These are phyloP conservation scores for Nicotiana sylvestris DNA, from an alignment of 257 asterid genomes.

Conservation along the genomic window DNA sequence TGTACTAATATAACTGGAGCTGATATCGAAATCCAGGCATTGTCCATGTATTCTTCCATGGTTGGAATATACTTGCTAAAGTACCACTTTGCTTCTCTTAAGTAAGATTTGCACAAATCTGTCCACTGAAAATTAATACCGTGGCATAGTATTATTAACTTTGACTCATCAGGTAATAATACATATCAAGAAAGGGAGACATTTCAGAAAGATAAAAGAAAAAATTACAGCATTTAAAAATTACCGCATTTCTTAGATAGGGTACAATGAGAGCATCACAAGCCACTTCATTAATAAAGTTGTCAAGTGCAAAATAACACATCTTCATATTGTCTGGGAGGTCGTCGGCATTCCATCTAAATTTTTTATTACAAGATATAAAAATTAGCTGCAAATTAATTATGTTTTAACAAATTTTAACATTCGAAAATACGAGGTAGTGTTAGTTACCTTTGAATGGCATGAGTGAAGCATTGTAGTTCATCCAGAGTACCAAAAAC, in stretches of 20 bases:
- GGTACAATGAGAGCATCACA: not conserved
- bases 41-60: conserved; percentile 35
- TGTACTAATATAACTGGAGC: conserved; percentile 30
- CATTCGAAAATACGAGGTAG: not conserved
- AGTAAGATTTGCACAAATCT: conserved; percentile 24
- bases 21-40: conserved; percentile 38
- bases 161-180: not conserved
- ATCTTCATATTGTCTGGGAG: conserved; percentile 13
- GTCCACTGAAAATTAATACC: conserved; percentile 21
- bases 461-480: conserved; percentile 30
- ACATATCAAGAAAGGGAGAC: not conserved
- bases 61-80: conserved; percentile 23
- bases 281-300: conserved; percentile 9
- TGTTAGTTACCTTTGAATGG: conserved; percentile 29
- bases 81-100: conserved; percentile 43
- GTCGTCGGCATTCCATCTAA: not conserved
- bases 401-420: not conserved
- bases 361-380: not conserved
- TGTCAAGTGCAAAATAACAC: conserved; percentile 3
- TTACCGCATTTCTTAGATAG: conserved; percentile 9
- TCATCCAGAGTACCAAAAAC: conserved; percentile 28
- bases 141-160: not conserved
- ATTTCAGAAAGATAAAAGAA: not conserved
- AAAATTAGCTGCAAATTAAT: not conserved
- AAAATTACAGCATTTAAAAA: not conserved